Percentiles rank a stretch among this genome's conserved stretches.
Evolutionary conservation across 192 early-diverging fungal genomes (phyloP).

Genomic region (Phlyctochytrium bullatum): DNA sequence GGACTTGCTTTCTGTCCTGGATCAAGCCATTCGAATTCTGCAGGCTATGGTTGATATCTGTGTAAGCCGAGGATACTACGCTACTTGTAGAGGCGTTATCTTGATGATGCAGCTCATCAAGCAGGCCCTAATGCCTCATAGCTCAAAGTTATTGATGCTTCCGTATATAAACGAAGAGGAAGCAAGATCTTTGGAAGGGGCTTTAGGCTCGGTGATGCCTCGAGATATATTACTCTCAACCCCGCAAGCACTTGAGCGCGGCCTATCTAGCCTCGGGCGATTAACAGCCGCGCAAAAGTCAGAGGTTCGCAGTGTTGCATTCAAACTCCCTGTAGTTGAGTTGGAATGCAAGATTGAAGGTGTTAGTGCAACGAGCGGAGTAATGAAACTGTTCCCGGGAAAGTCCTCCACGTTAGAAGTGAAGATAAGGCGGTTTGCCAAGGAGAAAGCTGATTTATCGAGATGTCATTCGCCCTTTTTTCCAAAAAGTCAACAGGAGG

Average conservation of each 20-base stretch:
- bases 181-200: slow-evolving; percentile 7
- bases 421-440: no score
- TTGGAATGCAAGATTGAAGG: no score
- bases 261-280: no score
- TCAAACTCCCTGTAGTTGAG: no score
- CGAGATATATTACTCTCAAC: no score
- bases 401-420: no score
- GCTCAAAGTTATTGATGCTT: slow-evolving; percentile 71
- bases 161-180: slow-evolving; percentile 45
- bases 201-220: no score
- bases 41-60: slow-evolving; percentile 91
- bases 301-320: no score
- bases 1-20: slow-evolving; percentile 86
- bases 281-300: no score
- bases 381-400: no score
- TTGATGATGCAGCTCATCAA: slow-evolving; percentile 88
- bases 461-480: slow-evolving; percentile 77
- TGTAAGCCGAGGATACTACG: slow-evolving; percentile 65
- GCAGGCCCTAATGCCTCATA: slow-evolving; percentile 79
- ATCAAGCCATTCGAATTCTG: slow-evolving; percentile 86
- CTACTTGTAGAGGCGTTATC: slow-evolving; percentile 70
- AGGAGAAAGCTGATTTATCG: not conserved
- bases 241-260: no score
- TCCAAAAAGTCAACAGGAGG: slow-evolving; percentile 89
- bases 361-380: no score